These are phyloP conservation scores for Penstemon eatonii DNA, from an alignment of 257 asterid species.

Conservation along the genomic window DNA sequence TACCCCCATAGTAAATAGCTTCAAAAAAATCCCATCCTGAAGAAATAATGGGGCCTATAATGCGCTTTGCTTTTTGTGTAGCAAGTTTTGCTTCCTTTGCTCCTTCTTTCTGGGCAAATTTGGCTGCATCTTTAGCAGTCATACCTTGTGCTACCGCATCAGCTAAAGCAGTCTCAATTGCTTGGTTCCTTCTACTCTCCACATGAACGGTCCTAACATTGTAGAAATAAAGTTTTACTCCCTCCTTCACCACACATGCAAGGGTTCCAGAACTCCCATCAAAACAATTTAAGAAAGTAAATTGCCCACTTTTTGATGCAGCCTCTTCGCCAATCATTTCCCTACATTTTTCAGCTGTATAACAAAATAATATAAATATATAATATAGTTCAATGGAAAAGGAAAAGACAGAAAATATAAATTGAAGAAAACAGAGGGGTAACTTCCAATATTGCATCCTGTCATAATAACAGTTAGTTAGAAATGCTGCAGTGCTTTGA, in stretches of 20 bases:
- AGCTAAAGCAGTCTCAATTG: slow-evolving; percentile 71
- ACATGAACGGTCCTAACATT: slow-evolving; percentile 66
- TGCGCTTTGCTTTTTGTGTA: slow-evolving; percentile 65
- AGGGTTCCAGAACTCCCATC: slow-evolving; percentile 82
- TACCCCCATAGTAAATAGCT: slow-evolving; percentile 85
- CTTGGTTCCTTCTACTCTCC: slow-evolving; percentile 66
- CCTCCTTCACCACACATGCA: slow-evolving; percentile 81
- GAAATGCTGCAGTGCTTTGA: too few species aligned
- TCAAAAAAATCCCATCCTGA: slow-evolving; percentile 98
- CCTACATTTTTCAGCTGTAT: slow-evolving; percentile 86
- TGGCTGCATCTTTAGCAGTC: slow-evolving; percentile 70
- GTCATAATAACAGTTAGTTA: too few species aligned
- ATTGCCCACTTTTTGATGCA: slow-evolving; percentile 88
- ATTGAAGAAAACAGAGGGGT: slow-evolving; percentile 5
- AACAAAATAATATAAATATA: slow-evolving; percentile 23
- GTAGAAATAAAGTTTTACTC: slow-evolving; percentile 79
- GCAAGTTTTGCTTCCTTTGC: slow-evolving; percentile 92
- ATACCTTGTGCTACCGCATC: slow-evolving; percentile 83
- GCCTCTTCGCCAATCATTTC: slow-evolving; percentile 77
- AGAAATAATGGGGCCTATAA: slow-evolving; percentile 89
- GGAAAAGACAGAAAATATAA: slow-evolving; percentile 8
- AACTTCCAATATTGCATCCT: too few species aligned
- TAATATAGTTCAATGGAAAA: slow-evolving; percentile 5
- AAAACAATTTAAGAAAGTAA: slow-evolving; percentile 69
- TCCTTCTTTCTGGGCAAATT: slow-evolving; percentile 77